Conservation (phyloP, 202 grass and related monocot genomes). For the Elaeis oleifera region DNA sequence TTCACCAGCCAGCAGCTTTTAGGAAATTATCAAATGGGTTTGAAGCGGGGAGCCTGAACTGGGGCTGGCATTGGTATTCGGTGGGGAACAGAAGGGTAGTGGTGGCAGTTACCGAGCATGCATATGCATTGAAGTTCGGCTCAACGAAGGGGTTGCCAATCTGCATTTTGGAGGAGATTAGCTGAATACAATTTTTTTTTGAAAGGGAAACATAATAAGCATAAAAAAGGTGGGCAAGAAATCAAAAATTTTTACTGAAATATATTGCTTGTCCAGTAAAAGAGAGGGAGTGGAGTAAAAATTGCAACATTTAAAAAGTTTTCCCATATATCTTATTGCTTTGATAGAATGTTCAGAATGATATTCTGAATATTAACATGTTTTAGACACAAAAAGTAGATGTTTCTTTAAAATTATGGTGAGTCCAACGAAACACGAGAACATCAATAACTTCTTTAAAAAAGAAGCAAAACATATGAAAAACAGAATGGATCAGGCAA, state of each 20-base stretch:
- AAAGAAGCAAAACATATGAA: too few species aligned
- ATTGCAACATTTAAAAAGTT: too few species aligned
- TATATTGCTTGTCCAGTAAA: too few species aligned
- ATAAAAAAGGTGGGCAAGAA: background rate
- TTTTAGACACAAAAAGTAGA: too few species aligned
- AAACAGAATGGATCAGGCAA: too few species aligned
- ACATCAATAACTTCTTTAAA: too few species aligned
- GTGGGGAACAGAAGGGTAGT: constrained; percentile 17
- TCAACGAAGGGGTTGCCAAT: constrained; percentile 34
- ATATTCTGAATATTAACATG: too few species aligned
- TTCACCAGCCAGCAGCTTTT: constrained; percentile 47
- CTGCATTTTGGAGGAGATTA: constrained; percentile 27
- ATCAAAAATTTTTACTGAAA: background rate
- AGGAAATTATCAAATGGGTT: constrained; percentile 84
- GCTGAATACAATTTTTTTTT: background rate
- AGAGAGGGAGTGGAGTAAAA: too few species aligned
- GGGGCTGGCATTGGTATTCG: constrained; percentile 39
- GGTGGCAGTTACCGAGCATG: constrained; percentile 26
- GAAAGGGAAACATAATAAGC: background rate
- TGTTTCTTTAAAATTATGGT: too few species aligned
- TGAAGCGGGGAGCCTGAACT: constrained; percentile 57
- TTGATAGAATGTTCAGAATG: too few species aligned
- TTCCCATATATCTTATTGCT: too few species aligned
- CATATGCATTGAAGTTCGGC: constrained; percentile 25
- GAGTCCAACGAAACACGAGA: too few species aligned